A percentile compares a stretch with the other conserved stretches of the same genome.
Evolutionary conservation across 164 flowering plant species (phyloP).

Genomic region (Stephania japonica): DNA sequence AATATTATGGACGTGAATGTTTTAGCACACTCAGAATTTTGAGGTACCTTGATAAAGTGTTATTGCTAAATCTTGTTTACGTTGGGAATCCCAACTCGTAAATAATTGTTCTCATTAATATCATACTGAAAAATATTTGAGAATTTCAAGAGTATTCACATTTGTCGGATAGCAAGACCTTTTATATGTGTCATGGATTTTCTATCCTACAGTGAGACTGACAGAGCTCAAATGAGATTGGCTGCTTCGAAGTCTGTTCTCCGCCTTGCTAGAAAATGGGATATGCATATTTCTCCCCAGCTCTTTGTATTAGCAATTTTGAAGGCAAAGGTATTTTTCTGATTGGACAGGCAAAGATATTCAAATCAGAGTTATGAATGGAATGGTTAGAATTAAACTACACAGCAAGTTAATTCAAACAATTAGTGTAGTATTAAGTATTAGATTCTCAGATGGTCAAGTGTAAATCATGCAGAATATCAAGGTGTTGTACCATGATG

Average conservation of each 20-base stretch:
- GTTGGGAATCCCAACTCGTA: too few relatives aligned
- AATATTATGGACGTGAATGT: too few relatives aligned
- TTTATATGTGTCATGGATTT: background rate
- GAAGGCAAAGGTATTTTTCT: constrained; percentile 77
- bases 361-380: constrained; percentile 9
- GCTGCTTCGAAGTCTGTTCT: constrained; percentile 92
- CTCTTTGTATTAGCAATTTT: constrained; percentile 46
- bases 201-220: constrained; percentile 47
- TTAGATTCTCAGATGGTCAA: too few relatives aligned
- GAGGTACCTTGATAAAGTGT: too few relatives aligned
- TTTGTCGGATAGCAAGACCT: background rate
- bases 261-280: constrained; percentile 80
- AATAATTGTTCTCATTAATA: too few relatives aligned
- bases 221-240: constrained; percentile 47
- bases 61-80: too few relatives aligned
- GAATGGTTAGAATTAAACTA: background rate
- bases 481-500: too few relatives aligned
- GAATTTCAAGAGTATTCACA: background rate
- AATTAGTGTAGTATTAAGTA: too few relatives aligned
- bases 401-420: background rate
- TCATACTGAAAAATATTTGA: too few relatives aligned
- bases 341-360: constrained; percentile 78
- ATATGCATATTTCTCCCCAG: constrained; percentile 61
- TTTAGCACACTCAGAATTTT: too few relatives aligned
- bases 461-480: too few relatives aligned